Base-by-base conservation (phyloP, 2,329 filamentous ascomycete species). In the Colletotrichum shisoi region DNA sequence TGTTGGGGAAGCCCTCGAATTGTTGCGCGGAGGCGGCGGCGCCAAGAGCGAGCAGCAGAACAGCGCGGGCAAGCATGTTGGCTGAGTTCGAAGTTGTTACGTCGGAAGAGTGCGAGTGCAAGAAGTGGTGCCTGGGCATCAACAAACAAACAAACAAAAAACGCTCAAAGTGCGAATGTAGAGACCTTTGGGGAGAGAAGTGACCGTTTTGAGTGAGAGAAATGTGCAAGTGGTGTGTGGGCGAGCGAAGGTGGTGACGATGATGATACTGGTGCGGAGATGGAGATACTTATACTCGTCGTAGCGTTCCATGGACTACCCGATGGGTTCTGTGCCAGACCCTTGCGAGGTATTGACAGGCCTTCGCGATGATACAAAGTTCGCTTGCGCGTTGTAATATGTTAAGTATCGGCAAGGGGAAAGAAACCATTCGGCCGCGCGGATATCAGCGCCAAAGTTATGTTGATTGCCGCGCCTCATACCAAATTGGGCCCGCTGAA, bases 11-110 rank as follows among this genome's bases (percentile, higher is more conserved):
- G 15, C 45, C 57, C 15, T n/a, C 13, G 15, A 49, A 49, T 24
- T 19, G 27, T 21, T 59, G 44, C 17, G 57, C 57, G 12, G 57
- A 59, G 57, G 44, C 45, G 45, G 40, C 7, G 2, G 45, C 57
- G 31, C 57, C 57, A 11, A 59, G 19, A 17, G 34, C 37, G 3
- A 49, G 19, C 3, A 49, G 4, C 12, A 59, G 31, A 59, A 40
- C 12, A n/a, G 19, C 5, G 19, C 19, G 45, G 57, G 21, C 15
- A 34, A 48, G 12, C 56, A 59, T 59, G 8, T 40, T 40, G 31
- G 1, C 19, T 5, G 19, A n/a, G 19, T 42, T 27, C 15, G 21
- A 44, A 27, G 13, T 9, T 12, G 7, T 34, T 40, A 6, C 8
- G 15, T 11, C n/a, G 15, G n/a, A 19, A 9, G n/a, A n/a, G n/a